Evolutionary conservation across 208 protist genomes (phyloP), one percentile per base, ranked within the genome.

Genomic region (Trypanosoma conorhini): DNA sequence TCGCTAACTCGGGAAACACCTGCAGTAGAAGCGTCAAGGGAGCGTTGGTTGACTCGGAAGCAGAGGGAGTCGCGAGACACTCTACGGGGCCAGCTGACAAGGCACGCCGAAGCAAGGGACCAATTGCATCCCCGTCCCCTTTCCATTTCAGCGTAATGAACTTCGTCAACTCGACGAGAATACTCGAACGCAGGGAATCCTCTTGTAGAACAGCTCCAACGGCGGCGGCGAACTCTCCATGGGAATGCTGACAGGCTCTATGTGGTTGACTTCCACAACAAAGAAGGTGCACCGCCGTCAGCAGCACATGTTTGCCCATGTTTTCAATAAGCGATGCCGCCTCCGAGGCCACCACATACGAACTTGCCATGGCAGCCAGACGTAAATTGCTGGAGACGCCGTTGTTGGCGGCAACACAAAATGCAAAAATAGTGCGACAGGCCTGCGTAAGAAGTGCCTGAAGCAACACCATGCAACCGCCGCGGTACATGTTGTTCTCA

Each of bases 401-500:
- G 13, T 70, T 51, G 13, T 59, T 21, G 22, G 19, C n/a, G 13
- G 30, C 35, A 35, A 64, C 7, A 50, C 44, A 61, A 44, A 79
- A 54, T 22, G 83, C 73, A 19, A 88, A 56, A 24, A 85, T 63
- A 5, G 69, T 59, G 26, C 75, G 64, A 54, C 72, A 82, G 2
- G 76, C 62, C 54, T 88, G 83, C 0, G 70, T 73, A 19, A 88
- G 67, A n/a, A 88, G 55, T 1, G 79, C 83, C 52, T 88, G 72
- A 35, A 83, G 67, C 19, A 88, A 50, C 7, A 88, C 83, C 4
- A 42, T 17, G 54, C 79, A 77, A 55, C 76, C 71, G 31, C 72
- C 79, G 28, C 71, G 72, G 44, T 82, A 77, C 17, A 83, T 69
- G 24, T 84, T 33, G 48, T 30, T 67, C 21, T 60, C 65, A 59